A percentile compares a stretch with the other conserved stretches of the same genome.
These are phyloP conservation scores for Pseudogymnoascus sp. DNA, from an alignment of 2,329 filamentous ascomycete species.

Conservation along the genomic window DNA sequence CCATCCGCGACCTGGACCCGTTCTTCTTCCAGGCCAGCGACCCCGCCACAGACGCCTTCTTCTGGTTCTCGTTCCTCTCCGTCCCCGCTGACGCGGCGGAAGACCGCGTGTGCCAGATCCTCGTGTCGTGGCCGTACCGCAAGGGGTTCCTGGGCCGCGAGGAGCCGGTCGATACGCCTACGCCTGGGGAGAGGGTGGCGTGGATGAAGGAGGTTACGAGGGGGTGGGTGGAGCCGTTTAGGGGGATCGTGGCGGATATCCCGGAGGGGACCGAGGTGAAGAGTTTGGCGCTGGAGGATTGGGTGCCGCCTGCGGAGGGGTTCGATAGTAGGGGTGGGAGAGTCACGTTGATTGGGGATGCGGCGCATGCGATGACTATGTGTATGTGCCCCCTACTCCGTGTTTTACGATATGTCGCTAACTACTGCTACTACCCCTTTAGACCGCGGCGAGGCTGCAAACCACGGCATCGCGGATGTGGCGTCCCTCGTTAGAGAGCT, in stretches of 20 bases:
- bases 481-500: slow-evolving; percentile 33
- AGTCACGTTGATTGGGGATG: slow-evolving; percentile 44
- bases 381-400: slow-evolving; percentile 33
- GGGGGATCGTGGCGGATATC: slow-evolving; percentile 33
- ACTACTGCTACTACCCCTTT: neutral
- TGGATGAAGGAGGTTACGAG: slow-evolving; percentile 37
- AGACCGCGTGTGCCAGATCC: slow-evolving; percentile 40
- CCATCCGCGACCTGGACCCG: slow-evolving; percentile 40
- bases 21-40: slow-evolving; percentile 48
- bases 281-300: slow-evolving; percentile 40
- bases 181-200: slow-evolving; percentile 31
- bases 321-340: slow-evolving; percentile 31
- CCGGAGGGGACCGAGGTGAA: slow-evolving; percentile 35
- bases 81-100: slow-evolving; percentile 32
- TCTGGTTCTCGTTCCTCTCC: slow-evolving; percentile 42
- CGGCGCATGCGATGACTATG: slow-evolving; percentile 51
- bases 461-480: slow-evolving; percentile 47
- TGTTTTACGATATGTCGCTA: neutral
- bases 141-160: slow-evolving; percentile 27
- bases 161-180: slow-evolving; percentile 33
- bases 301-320: slow-evolving; percentile 32
- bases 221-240: slow-evolving; percentile 43
- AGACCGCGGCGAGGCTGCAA: slow-evolving; percentile 51
- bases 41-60: slow-evolving; percentile 40
- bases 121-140: slow-evolving; percentile 42